phyloP scores from a whole-genome alignment of 192 early-diverging fungal species.

The Coemansia sp. region DNA sequence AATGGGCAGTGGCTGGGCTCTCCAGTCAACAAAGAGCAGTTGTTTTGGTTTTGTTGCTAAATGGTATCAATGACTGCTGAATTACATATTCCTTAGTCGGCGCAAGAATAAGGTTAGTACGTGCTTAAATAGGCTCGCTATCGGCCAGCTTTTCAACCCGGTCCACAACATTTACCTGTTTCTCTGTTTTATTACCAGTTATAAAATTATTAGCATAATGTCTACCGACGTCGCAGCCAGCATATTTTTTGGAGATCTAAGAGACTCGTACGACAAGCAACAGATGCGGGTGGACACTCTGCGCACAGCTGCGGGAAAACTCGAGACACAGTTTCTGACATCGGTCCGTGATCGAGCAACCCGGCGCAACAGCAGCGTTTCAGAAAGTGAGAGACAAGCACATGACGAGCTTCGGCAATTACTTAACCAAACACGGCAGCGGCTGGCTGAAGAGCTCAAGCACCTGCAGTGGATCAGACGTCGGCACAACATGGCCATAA shows the following conservation, averaged over 20 bases:
- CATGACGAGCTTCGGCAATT: constrained; percentile 35
- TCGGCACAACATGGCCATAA: constrained; percentile 45
- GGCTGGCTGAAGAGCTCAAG: constrained; percentile 48
- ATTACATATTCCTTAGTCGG: not conserved
- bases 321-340: constrained; percentile 37
- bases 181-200: not conserved
- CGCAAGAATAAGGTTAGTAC: not conserved
- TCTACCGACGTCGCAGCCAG: constrained; percentile 41
- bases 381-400: constrained; percentile 22
- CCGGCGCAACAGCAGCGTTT: constrained; percentile 31
- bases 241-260: constrained; percentile 45
- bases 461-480: constrained; percentile 50
- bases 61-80: not conserved
- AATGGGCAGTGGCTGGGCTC: not conserved
- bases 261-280: constrained; percentile 42
- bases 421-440: constrained; percentile 32
- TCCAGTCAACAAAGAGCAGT: constrained; percentile 3
- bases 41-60: not conserved
- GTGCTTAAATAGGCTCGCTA: not conserved
- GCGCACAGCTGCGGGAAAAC: constrained; percentile 11
- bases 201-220: constrained; percentile 17
- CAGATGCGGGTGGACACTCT: constrained; percentile 26
- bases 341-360: constrained; percentile 46
- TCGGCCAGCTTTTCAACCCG: not conserved
- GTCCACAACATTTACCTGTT: not conserved